Conservation (phyloP, 176 grass and related monocot genomes). For the Themeda triandra region DNA sequence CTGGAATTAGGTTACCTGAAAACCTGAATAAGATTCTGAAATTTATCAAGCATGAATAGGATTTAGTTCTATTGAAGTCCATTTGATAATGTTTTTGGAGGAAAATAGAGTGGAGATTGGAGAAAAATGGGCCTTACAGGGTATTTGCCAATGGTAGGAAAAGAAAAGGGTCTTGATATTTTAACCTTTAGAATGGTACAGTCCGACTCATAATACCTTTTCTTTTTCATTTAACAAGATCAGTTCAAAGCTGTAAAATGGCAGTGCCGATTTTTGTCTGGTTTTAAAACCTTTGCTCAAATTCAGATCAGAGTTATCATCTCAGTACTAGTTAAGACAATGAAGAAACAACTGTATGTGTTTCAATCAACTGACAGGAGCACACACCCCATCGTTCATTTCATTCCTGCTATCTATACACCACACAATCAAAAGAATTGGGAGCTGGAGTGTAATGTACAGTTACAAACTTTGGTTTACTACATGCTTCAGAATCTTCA, state of each 20-base stretch:
- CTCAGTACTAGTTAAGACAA: neutral
- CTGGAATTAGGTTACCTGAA: neutral
- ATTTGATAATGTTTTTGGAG: neutral
- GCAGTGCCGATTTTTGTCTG: too few relatives aligned
- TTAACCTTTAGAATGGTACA: neutral
- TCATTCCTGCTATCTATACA: conserved; percentile 29
- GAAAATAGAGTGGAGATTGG: neutral
- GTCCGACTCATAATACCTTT: neutral
- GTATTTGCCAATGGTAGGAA: neutral
- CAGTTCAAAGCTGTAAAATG: neutral
- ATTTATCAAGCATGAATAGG: neutral
- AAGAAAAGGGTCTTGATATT: neutral
- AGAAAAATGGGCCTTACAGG: neutral
- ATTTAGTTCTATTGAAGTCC: neutral
- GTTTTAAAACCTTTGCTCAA: neutral
- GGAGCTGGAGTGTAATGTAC: conserved; percentile 25
- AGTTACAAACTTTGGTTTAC: conserved; percentile 35
- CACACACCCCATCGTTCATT: neutral
- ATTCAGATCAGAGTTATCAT: neutral
- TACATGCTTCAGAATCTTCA: conserved; percentile 16
- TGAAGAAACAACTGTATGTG: neutral
- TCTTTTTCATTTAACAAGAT: neutral
- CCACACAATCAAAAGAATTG: conserved; percentile 38
- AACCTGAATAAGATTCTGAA: neutral
- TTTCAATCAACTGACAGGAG: neutral